Conservation (phyloP, 306 rosid genomes). For the Crataegus laevigata region DNA sequence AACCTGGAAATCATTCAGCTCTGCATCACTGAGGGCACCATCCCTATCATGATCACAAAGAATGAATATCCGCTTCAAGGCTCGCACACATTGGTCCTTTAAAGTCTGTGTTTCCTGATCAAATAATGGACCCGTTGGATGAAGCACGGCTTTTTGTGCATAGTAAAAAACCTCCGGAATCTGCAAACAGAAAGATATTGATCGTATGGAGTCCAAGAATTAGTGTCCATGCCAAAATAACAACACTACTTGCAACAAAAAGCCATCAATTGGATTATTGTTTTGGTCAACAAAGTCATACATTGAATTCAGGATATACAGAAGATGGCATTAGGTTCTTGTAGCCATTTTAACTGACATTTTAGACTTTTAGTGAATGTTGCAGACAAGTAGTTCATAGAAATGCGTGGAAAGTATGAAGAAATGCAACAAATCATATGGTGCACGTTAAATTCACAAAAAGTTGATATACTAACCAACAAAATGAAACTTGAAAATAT, state of each 20-base stretch:
- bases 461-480: not conserved
- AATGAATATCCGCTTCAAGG: constrained; percentile 91
- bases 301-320: not conserved
- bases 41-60: constrained; percentile 90
- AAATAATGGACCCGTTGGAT: constrained; percentile 91
- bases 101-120: constrained; percentile 95
- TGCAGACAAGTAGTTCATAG: not conserved
- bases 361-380: not conserved
- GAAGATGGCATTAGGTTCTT: constrained; percentile 11
- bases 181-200: constrained; percentile 32
- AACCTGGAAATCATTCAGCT: constrained; percentile 60
- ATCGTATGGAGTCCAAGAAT: not conserved
- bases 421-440: not conserved
- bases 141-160: constrained; percentile 98
- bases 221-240: not conserved
- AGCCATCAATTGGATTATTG: not conserved
- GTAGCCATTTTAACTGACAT: constrained; percentile 2
- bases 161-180: constrained; percentile 96
- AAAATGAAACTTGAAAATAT: not conserved
- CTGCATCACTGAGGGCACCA: constrained; percentile 69
- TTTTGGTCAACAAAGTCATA: not conserved
- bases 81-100: constrained; percentile 89
- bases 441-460: not conserved
- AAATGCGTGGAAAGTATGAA: not conserved
- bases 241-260: not conserved